Evolutionary conservation across 2,329 filamentous ascomycete genomes (phyloP).

Genomic region (Diaporthe aspalathi): DNA sequence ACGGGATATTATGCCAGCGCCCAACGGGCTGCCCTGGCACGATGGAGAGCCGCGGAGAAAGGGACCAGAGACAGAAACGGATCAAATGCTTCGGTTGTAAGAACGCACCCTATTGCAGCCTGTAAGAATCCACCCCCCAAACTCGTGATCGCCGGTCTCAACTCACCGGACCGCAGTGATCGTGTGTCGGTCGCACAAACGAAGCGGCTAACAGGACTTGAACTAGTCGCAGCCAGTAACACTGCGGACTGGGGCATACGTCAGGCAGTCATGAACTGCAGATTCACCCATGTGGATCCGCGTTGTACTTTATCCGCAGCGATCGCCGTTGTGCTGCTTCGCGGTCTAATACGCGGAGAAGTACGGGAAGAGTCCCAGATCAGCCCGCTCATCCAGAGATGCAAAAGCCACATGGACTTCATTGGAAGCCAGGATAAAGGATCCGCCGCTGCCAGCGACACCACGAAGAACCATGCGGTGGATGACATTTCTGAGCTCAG

Average conservation of each 20-base stretch:
- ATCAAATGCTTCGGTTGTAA: constrained; percentile 6
- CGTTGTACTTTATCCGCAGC: not conserved
- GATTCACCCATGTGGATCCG: not conserved
- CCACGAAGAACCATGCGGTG: not conserved
- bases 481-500: not conserved
- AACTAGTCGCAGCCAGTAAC: not conserved
- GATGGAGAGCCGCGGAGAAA: not conserved
- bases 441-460: not conserved
- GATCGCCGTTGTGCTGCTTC: not conserved
- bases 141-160: not conserved
- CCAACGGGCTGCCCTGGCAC: not conserved
- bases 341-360: constrained; percentile 9
- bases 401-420: not conserved
- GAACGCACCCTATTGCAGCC: constrained; percentile 7
- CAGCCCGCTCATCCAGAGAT: not conserved
- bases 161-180: not conserved
- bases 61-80: not conserved
- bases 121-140: not conserved
- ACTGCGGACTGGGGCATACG: rapidly evolving
- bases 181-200: not conserved
- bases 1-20: no score
- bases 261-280: not conserved
- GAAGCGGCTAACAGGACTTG: not conserved
- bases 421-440: no score
- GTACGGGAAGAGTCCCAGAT: not conserved